phyloP scores from a whole-genome alignment of 495 filamentous ascomycete species.

The Margaritispora aquatica region DNA sequence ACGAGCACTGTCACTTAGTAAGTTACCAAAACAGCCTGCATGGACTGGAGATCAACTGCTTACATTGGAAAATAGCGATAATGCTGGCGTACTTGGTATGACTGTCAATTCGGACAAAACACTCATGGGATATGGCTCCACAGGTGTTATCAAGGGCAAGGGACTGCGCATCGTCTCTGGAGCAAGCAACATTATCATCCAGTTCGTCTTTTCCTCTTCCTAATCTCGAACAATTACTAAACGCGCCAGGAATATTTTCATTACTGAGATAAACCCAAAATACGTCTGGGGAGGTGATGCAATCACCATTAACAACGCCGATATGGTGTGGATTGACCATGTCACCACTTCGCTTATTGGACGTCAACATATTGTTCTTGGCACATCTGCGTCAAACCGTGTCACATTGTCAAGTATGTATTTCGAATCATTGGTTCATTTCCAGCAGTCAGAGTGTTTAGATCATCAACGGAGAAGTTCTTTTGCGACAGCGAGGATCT shows the following conservation, averaged over 20 bases:
- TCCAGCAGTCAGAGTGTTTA: too few relatives aligned
- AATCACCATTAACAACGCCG: conserved; percentile 27
- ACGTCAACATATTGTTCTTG: conserved; percentile 22
- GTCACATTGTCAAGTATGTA: conserved; percentile 39
- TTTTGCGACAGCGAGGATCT: too few relatives aligned
- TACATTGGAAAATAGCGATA: conserved; percentile 19
- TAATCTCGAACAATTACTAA: not conserved
- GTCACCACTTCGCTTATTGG: conserved; percentile 39
- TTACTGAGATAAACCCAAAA: conserved; percentile 30
- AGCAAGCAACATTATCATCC: conserved; percentile 31
- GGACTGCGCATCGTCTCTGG: conserved; percentile 32
- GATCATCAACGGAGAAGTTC: too few relatives aligned
- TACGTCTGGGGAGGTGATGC: conserved; percentile 37
- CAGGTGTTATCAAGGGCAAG: conserved; percentile 33
- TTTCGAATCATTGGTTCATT: too few relatives aligned
- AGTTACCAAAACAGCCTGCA: conserved; percentile 14
- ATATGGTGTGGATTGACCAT: conserved; percentile 35
- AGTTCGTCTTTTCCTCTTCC: conserved; percentile 15
- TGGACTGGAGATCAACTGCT: conserved; percentile 34
- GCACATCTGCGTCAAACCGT: conserved; percentile 31
- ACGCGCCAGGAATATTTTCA: conserved; percentile 13
- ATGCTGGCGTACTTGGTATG: conserved; percentile 26
- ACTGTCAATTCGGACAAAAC: conserved; percentile 31
- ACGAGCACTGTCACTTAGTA: not conserved
- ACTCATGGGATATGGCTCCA: conserved; percentile 26